Percentiles rank a stretch among this genome's conserved stretches.
Evolutionary conservation across 2,329 filamentous ascomycete genomes (phyloP).

Genomic region (Chaetomiaceae sp.): DNA sequence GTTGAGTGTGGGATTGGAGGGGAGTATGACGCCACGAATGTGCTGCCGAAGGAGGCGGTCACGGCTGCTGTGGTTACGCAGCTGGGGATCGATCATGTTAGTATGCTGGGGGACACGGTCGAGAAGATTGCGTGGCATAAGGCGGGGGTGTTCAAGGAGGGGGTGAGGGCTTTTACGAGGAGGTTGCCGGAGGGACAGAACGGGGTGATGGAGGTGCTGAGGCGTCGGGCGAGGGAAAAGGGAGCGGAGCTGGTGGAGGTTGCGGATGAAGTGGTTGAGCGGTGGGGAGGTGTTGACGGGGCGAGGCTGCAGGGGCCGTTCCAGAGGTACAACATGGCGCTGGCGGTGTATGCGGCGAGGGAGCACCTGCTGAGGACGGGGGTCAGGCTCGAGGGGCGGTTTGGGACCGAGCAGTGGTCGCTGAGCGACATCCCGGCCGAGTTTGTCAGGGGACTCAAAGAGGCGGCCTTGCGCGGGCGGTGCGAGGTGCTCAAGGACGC

Average conservation of each 20-base stretch:
- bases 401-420: conserved; percentile 17
- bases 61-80: conserved; percentile 58
- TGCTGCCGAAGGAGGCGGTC: conserved; percentile 57
- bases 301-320: conserved; percentile 46
- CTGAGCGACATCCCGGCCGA: conserved; percentile 40
- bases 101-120: conserved; percentile 57
- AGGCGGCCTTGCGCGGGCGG: conserved; percentile 67
- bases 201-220: conserved; percentile 29
- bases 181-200: conserved; percentile 9
- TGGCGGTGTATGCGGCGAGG: conserved; percentile 53
- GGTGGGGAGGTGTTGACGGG: conserved; percentile 39
- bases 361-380: conserved; percentile 47
- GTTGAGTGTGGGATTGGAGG: conserved; percentile 94
- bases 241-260: conserved; percentile 42
- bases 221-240: conserved; percentile 54
- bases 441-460: conserved; percentile 61
- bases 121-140: conserved; percentile 71
- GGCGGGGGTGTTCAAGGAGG: conserved; percentile 62
- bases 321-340: conserved; percentile 55
- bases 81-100: conserved; percentile 66
- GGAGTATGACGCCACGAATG: conserved; percentile 88
- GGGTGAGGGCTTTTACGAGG: conserved; percentile 33
- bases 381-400: conserved; percentile 17
- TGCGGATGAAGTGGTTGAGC: conserved; percentile 34
- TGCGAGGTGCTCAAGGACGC: conserved; percentile 62